Base-by-base conservation (phyloP, 129 eudicot species). In the Ambrosia artemisiifolia region DNA sequence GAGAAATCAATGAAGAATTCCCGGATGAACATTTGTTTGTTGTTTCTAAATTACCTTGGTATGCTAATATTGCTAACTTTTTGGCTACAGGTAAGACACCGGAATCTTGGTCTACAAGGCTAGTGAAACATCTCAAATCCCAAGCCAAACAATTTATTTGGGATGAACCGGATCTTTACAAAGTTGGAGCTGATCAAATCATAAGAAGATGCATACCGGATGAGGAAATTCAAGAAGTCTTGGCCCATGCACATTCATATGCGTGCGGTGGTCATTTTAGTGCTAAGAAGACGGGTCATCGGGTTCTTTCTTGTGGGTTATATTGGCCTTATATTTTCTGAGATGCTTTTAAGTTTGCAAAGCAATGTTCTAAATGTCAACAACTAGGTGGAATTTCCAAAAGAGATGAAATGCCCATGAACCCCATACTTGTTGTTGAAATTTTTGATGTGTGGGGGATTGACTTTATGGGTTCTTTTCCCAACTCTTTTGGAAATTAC, bases 401-500 rank as follows among this genome's bases (percentile, higher is more conserved):
- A 6, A 6, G 28, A 0, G 30, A 7, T 7, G 24, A 62, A 4
- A 62, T 34, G 11, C 47, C 67, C 11, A 12, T 34, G 47, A 62
- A 14, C 24, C 67, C 44, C 28, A 62, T 33, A 1, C 20, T 61
- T 11, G 19, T 33, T 1, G n/a, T 61, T 61, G 63, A 61, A 4
- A 33, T 61, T 2, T 61, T 62, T n/a, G 28, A 35, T 62, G 67
- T n/a, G 28, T 62, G 47, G 67, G 47, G 28, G 6, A 63, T 62
- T n/a, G 67, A 62, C 7, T 34, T 62, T n/a, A 62, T 62, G 48
- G 67, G 67, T 6, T 43, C 65, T 7, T 12, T 60, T 3, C 65
- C 65, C 16, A 30, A 33, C 36, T 33, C 36, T 2, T 2, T 4
- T 2, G n/a, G n/a, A n/a, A n/a, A n/a, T n/a, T n/a, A n/a, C n/a